These are phyloP conservation scores for Purpureocillium lavendulum DNA, from an alignment of 2,329 filamentous ascomycete genomes.

Conservation along the genomic window DNA sequence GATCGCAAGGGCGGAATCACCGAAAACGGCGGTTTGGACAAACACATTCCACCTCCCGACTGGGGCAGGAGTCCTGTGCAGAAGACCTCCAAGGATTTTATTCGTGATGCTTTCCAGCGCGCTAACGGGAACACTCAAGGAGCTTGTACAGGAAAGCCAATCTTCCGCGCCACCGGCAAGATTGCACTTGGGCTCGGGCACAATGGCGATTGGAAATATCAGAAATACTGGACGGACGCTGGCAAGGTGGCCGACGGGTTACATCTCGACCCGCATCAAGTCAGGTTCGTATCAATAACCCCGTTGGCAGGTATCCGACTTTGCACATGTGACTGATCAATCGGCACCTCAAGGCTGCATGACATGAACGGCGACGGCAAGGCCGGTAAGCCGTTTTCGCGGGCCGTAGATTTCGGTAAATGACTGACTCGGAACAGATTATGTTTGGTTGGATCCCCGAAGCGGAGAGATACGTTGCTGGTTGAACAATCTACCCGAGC, in stretches of 20 bases:
- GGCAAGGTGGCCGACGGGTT: neutral
- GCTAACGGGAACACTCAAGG: neutral
- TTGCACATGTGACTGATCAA: too few species aligned
- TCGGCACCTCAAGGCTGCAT: neutral
- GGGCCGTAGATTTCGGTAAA: too few species aligned
- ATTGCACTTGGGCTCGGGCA: neutral
- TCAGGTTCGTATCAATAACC: neutral
- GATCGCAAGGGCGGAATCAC: too few species aligned
- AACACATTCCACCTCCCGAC: neutral
- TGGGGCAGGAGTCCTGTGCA: neutral
- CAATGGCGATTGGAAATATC: neutral
- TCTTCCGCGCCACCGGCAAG: neutral
- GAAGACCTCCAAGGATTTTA: neutral
- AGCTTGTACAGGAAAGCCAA: neutral
- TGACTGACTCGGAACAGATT: neutral
- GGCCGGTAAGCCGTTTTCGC: neutral
- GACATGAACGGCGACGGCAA: conserved; percentile 1
- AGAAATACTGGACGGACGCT: neutral
- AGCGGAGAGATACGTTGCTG: neutral
- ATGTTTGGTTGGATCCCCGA: neutral
- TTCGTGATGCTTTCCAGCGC: neutral
- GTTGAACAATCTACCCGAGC: neutral
- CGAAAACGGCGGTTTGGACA: neutral
- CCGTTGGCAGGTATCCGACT: too few species aligned
- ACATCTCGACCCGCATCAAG: neutral